Percentiles rank a stretch among this genome's conserved stretches.
These are phyloP conservation scores for Colletotrichum karsti DNA, from an alignment of 2,329 filamentous ascomycete genomes.

Conservation along the genomic window DNA sequence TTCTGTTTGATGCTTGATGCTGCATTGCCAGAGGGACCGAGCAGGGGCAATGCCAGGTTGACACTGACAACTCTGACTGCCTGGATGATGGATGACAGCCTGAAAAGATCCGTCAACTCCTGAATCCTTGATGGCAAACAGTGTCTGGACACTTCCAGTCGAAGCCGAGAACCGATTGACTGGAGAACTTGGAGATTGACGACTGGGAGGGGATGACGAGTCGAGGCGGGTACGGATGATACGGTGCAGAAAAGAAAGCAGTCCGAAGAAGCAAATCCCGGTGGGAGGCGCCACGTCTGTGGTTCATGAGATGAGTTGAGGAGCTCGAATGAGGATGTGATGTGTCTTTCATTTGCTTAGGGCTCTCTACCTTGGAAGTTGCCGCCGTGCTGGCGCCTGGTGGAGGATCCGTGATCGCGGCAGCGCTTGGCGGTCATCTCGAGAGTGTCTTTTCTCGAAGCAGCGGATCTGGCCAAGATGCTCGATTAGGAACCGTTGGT, in stretches of 20 bases:
- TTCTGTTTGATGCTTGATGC: neutral
- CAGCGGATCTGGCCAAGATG: neutral
- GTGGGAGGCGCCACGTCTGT: neutral
- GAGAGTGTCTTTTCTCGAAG: slow-evolving; percentile 14
- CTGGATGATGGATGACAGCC: neutral
- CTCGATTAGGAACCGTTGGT: neutral
- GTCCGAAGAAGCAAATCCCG: neutral
- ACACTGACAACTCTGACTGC: neutral
- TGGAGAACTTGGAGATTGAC: slow-evolving; percentile 9
- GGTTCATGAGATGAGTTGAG: neutral
- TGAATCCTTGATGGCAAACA: no score
- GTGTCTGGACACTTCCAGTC: neutral
- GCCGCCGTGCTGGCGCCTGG: neutral
- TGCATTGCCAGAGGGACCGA: neutral
- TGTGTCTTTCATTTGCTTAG: neutral
- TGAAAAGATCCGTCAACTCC: neutral
- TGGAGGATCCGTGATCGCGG: neutral
- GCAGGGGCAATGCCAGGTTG: slow-evolving; percentile 4
- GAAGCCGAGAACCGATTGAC: slow-evolving; percentile 13
- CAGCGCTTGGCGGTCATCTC: slow-evolving; percentile 5
- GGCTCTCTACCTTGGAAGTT: no score
- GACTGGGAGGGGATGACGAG: neutral
- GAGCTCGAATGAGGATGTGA: neutral
- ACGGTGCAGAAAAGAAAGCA: neutral
- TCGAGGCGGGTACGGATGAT: slow-evolving; percentile 20